Percentiles rank a stretch among this genome's conserved stretches.
phyloP scores from a whole-genome alignment of 2,329 filamentous ascomycete genomes.

The Alternaria brassicicola region DNA sequence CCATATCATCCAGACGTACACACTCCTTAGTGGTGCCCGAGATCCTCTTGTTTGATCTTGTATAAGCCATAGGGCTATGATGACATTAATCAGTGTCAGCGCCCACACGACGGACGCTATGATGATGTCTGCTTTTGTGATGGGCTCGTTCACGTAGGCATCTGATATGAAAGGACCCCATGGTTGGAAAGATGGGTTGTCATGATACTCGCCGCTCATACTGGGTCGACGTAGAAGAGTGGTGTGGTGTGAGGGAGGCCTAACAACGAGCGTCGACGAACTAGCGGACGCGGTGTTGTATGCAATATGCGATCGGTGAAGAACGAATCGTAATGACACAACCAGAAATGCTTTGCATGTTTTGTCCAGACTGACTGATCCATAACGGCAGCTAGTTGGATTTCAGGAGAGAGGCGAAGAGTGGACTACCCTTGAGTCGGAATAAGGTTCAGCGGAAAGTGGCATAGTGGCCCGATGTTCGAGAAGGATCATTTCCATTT shows the following conservation, averaged over 20 bases:
- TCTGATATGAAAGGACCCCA: conserved; percentile 37
- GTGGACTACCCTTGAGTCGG: conserved; percentile 23
- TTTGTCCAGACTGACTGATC: conserved; percentile 15
- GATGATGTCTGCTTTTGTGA: conserved; percentile 39
- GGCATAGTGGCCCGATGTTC: background rate
- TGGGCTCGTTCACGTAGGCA: conserved; percentile 32
- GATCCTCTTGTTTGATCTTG: conserved; percentile 36
- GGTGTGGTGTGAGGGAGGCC: background rate
- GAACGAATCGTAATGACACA: background rate
- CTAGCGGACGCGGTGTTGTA: conserved; percentile 1
- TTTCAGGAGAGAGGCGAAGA: conserved; percentile 25
- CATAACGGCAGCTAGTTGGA: conserved; percentile 18
- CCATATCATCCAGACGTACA: conserved; percentile 59
- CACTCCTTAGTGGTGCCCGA: conserved; percentile 42
- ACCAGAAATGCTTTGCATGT: conserved; percentile 5
- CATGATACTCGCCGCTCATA: conserved; percentile 28
- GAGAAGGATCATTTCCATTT: conserved; percentile 2
- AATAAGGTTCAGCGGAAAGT: conserved; percentile 21
- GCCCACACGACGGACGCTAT: conserved; percentile 41
- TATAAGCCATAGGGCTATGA: conserved; percentile 44
- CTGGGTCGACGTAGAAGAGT: background rate
- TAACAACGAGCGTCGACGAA: background rate
- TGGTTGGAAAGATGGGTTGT: conserved; percentile 25
- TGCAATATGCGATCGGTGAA: background rate
- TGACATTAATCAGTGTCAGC: conserved; percentile 34